Evolutionary conservation across 2,329 filamentous ascomycete genomes (phyloP).

Genomic region (Diaporthe sp.): DNA sequence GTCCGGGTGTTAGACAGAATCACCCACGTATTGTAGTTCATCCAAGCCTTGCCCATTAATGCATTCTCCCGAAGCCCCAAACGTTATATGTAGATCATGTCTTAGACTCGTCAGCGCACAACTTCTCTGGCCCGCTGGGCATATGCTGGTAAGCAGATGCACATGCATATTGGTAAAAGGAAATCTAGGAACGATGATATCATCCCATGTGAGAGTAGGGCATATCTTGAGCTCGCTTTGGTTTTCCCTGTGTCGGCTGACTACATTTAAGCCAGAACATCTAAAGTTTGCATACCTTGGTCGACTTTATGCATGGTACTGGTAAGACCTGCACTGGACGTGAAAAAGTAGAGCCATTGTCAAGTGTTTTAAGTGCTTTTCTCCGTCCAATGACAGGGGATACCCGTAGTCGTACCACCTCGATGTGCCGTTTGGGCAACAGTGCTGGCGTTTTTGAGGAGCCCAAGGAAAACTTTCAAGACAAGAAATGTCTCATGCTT

Average conservation of each 20-base stretch:
- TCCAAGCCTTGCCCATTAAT: conserved; percentile 12
- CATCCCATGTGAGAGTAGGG: not conserved
- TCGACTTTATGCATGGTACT: too few species aligned
- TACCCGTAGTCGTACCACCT: not conserved
- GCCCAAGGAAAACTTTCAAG: too few species aligned
- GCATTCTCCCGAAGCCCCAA: conserved; percentile 3
- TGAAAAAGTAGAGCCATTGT: too few species aligned
- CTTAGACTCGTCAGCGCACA: not conserved
- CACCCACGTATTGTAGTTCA: conserved; percentile 13
- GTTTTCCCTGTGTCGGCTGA: too few species aligned
- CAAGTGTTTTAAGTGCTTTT: too few species aligned
- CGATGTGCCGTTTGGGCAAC: not conserved
- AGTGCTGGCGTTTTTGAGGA: not conserved
- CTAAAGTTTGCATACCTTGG: not conserved
- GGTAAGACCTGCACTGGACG: too few species aligned
- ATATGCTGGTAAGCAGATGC: not conserved
- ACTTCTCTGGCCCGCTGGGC: not conserved
- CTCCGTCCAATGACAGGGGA: too few species aligned
- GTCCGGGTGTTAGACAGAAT: not conserved
- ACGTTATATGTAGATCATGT: not conserved
- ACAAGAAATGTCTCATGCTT: not conserved
- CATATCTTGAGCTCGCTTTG: not conserved
- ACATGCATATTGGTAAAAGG: not conserved
- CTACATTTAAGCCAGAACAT: too few species aligned
- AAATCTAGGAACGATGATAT: too few species aligned